Evolutionary conservation across 352 stramenopile genomes (phyloP), one percentile per base, ranked within the genome.

Genomic region (Pythium myriotylum): DNA sequence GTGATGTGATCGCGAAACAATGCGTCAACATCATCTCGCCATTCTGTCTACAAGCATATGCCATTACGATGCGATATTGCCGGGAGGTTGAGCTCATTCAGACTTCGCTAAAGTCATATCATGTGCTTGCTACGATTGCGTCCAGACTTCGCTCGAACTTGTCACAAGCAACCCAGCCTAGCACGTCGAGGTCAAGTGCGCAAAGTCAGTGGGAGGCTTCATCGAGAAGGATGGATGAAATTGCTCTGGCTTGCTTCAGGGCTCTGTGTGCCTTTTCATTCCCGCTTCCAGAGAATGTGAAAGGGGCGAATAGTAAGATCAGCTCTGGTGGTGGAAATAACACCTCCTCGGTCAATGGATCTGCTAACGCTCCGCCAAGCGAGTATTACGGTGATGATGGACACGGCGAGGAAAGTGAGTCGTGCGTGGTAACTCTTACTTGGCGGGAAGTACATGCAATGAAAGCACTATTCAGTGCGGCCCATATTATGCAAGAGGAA

Each of bases 401-500:
- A 10, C 56, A 53, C 14, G 40, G 61, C 2, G 78, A 91, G 6
- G 81, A 93, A 59, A 81, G 75, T 8, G 80, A 91, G 35, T 88
- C 75, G 29, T 89, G 72, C 49, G 41, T 86, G 7, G 79, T 91
- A 20, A 62, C 79, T 26, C 71, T 93, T 45, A 92, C 73, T 41
- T 95, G 86, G 86, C 77, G 84, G 26, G 82, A 95, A 66, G 81
- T 95, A 27, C 86, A 93, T 40, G 86, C 86, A n/a, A 95, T 95
- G 86, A 95, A 95, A 57, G 81, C 84, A 12, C 67, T 95, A 17
- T 93, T 92, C 50, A 83, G 81, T 20, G 81, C 86, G 16, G 85
- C 86, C 16, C 86, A 95, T 46, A 88, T 92, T 32, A 95, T 95
- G 84, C 83, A 91, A 35, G 80, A 93, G 64, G 84, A 95, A 37